phyloP scores from a whole-genome alignment of 225 moss, liverwort and hornwort species.

The Sphagnum tenellum region DNA sequence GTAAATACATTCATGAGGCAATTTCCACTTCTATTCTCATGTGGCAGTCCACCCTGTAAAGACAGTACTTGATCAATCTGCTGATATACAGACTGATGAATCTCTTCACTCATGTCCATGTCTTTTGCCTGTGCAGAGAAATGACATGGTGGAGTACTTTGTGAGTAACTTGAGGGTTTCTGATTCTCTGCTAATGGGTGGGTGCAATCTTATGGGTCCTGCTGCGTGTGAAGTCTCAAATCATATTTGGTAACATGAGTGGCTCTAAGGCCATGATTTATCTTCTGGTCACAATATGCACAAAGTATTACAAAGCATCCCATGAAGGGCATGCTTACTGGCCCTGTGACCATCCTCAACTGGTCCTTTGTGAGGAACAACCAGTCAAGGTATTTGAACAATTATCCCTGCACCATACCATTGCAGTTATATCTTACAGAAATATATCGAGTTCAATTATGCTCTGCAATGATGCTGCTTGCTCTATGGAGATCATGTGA shows the following conservation, averaged over 20 bases:
- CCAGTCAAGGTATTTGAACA: conserved; percentile 37
- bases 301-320: conserved; percentile 61
- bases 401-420: too few relatives aligned
- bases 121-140: conserved; percentile 24
- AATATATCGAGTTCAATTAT: too few relatives aligned
- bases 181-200: conserved; percentile 60
- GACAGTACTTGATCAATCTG: too few relatives aligned
- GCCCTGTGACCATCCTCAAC: conserved; percentile 80
- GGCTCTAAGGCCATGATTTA: conserved; percentile 76
- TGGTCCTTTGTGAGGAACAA: conserved; percentile 91
- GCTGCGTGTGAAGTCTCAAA: conserved; percentile 91
- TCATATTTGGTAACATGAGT: conserved; percentile 91
- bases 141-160: conserved; percentile 71
- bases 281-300: conserved; percentile 81
- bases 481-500: too few relatives aligned
- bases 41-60: too few relatives aligned
- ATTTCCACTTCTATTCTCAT: too few relatives aligned
- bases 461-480: too few relatives aligned
- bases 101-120: too few relatives aligned
- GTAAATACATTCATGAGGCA: conserved; percentile 14
- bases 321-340: conserved; percentile 94
- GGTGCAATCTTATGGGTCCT: conserved; percentile 79
- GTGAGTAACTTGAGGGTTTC: conserved; percentile 56
- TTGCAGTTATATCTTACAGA: too few relatives aligned
- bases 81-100: too few relatives aligned